Evolutionary conservation across 2,329 filamentous ascomycete genomes (phyloP).

Genomic region (Talaromyces sp.): DNA sequence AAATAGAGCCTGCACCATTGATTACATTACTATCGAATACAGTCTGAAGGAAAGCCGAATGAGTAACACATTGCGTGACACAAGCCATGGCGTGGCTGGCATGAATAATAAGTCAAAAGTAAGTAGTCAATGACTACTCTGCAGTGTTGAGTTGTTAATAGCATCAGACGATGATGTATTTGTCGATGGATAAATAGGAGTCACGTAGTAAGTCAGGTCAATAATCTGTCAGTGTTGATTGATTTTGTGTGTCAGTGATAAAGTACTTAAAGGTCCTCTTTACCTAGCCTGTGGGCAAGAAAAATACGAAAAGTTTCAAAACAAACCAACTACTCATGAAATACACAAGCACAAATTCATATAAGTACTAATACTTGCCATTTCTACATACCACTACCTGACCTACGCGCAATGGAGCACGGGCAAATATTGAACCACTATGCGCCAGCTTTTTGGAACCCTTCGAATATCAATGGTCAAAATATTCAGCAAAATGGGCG

Average conservation of each 20-base stretch:
- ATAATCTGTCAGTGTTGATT: neutral
- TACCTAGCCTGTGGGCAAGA: neutral
- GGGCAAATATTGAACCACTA: no score
- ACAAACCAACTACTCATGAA: neutral
- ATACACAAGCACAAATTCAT: neutral
- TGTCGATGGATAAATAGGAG: neutral
- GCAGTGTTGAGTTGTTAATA: neutral
- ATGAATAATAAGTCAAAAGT: neutral
- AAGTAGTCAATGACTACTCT: neutral
- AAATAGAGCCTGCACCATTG: neutral
- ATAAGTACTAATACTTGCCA: neutral
- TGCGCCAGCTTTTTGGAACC: neutral
- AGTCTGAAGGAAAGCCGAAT: neutral
- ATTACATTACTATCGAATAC: neutral
- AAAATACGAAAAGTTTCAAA: neutral
- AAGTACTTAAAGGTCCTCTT: neutral
- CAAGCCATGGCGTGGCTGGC: neutral
- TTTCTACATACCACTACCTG: neutral
- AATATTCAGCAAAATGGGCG: neutral
- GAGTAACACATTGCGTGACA: neutral
- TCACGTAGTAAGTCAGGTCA: neutral
- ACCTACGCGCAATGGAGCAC: neutral
- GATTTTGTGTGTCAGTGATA: neutral
- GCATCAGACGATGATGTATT: neutral
- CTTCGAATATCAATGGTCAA: neutral